Conservation (phyloP, 352 stramenopile genomes). For the Aphanomyces stellatus region DNA sequence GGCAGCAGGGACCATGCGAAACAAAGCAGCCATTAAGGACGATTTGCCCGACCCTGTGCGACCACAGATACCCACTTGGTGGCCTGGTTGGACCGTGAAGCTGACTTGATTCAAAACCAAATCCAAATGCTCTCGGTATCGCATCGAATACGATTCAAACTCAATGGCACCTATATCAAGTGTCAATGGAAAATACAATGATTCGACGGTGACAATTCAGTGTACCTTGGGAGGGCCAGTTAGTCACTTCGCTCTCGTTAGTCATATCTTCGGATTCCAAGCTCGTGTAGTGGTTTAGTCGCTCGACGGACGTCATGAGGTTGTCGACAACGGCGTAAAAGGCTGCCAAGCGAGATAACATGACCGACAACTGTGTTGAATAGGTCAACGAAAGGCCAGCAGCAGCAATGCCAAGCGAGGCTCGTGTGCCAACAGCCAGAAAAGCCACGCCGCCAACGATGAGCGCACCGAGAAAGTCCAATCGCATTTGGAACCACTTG, state of each 20-base stretch:
- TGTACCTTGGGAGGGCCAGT: neutral
- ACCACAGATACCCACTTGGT: neutral
- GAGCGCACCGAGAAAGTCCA: slow-evolving; percentile 39
- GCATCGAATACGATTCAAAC: slow-evolving; percentile 56
- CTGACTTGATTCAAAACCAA: neutral
- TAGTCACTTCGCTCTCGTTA: neutral
- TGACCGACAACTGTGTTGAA: neutral
- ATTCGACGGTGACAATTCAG: neutral
- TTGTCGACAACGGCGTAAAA: neutral
- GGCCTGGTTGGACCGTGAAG: neutral
- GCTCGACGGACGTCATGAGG: neutral
- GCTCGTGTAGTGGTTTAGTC: slow-evolving; percentile 31
- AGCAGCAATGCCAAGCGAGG: slow-evolving; percentile 32
- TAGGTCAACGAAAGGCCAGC: neutral
- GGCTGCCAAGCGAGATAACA: neutral
- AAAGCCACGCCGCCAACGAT: slow-evolving; percentile 48
- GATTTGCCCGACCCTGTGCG: neutral
- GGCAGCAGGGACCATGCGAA: neutral
- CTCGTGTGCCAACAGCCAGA: slow-evolving; percentile 51
- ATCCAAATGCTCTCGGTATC: slow-evolving; percentile 26
- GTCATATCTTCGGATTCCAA: slow-evolving; percentile 40
- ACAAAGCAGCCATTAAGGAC: neutral
- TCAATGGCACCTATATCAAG: slow-evolving; percentile 36
- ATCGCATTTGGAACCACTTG: slow-evolving; percentile 63
- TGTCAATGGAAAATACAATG: slow-evolving; percentile 21